These are phyloP conservation scores for Apophysomyces elegans DNA, from an alignment of 371 early-diverging fungal species.

Conservation along the genomic window DNA sequence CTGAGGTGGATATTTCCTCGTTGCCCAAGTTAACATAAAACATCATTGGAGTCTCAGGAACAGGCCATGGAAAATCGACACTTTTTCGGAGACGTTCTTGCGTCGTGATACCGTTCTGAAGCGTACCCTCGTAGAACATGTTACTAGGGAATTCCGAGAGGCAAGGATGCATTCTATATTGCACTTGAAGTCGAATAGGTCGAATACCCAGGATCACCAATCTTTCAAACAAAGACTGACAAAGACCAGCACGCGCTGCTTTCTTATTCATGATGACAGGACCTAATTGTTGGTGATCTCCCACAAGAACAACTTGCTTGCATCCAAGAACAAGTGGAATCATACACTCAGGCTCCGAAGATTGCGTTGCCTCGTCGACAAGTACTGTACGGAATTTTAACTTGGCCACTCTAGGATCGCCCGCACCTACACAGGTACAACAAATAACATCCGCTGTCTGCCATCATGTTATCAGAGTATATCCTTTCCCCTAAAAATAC, in stretches of 20 bases:
- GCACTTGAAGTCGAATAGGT: constrained; percentile 95
- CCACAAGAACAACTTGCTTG: constrained; percentile 96
- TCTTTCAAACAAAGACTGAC: constrained; percentile 97
- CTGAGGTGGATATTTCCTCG: constrained; percentile 95
- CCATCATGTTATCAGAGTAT: neutral
- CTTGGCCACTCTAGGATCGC: constrained; percentile 90
- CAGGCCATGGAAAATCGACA: constrained; percentile 97
- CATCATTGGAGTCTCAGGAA: constrained; percentile 93
- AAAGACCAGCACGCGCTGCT: constrained; percentile 92
- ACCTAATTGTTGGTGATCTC: constrained; percentile 99
- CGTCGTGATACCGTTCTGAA: constrained; percentile 95
- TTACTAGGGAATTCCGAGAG: constrained; percentile 98
- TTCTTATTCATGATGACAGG: constrained; percentile 98
- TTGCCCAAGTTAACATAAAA: constrained; percentile 93
- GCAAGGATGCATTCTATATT: constrained; percentile 99
- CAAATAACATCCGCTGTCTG: constrained; percentile 96
- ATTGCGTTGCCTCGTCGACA: constrained; percentile 98
- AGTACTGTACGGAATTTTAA: constrained; percentile 93
- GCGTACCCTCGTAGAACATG: constrained; percentile 98
- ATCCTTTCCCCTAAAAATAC: neutral
- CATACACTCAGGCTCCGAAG: constrained; percentile 97
- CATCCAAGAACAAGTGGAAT: constrained; percentile 96
- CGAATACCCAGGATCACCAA: constrained; percentile 90
- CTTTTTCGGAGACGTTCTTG: constrained; percentile 86
- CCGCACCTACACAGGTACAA: constrained; percentile 98